Base-by-base conservation (phyloP, 2,329 filamentous ascomycete species). In the Verruconis gallopava region DNA sequence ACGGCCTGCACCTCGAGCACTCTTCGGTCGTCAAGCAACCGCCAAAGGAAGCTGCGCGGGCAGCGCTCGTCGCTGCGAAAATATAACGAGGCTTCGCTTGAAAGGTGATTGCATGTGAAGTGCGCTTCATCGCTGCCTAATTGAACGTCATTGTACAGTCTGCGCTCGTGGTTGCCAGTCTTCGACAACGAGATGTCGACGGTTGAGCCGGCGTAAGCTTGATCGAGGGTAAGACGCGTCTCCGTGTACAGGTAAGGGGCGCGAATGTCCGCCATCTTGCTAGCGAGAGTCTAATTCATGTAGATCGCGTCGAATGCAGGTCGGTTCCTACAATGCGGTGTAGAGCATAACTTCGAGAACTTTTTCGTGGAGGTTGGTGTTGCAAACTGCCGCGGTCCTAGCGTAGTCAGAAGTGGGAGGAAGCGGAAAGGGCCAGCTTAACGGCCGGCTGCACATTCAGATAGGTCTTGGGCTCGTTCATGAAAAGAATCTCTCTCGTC, bases 31-130 rank as follows among this genome's bases (percentile, higher is more conserved):
- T 93, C 81, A 46, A 95, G 65, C 30, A 96, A 72, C 51, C 89
- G 77, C 91, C 91, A 98, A 37, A 94, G 71, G 56, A 96, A 93
- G 60, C 77, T 85, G 55, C 83, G 79, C 30, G 91, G 91, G 48
- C 81, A 79, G 48, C 73, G 69, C 54, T 81, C 76, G 58, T 81
- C 74, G 58, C 75, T 74, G n/a, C 91, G 78, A 61, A 93, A 86
- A 65, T 85, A 94, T 43, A 96, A 72, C 2, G 85, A 85, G 20
- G 85, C 81, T 21, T 86, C 75, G 2, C 71, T 79, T 19, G 89
- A 85, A 41, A 95, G 66, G 55, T 83, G 75, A 48, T 75, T 78
- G 46, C 73, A 68, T 49, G 79, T 75, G 55, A 93, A 94, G 6
- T 73, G 67, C 43, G 75, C 75, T 58, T 89, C 81, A 50, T 88